phyloP scores from a whole-genome alignment of 2,329 filamentous ascomycete genomes.

The Cyclaneusma minus region DNA sequence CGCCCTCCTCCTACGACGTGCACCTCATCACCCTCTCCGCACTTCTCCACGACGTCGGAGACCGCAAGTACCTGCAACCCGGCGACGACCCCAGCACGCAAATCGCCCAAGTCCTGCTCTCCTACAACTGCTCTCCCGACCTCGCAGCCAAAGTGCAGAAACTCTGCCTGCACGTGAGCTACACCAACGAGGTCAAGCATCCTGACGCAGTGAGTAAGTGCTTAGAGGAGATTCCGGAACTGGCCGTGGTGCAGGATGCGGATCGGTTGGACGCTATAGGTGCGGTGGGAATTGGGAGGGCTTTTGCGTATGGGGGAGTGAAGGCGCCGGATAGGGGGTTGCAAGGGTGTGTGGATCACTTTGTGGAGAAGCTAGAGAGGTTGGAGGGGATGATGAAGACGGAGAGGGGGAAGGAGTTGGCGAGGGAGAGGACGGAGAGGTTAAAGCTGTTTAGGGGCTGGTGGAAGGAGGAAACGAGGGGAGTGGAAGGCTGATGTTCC shows the following conservation, averaged over 20 bases:
- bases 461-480: slow-evolving; percentile 36
- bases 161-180: slow-evolving; percentile 65
- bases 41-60: slow-evolving; percentile 76
- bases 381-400: slow-evolving; percentile 47
- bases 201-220: slow-evolving; percentile 42
- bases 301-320: slow-evolving; percentile 62
- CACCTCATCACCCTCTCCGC: slow-evolving; percentile 51
- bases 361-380: slow-evolving; percentile 1
- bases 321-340: too few relatives aligned
- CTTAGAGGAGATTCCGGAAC: slow-evolving; percentile 52
- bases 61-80: slow-evolving; percentile 58
- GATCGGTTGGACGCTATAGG: slow-evolving; percentile 87
- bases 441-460: slow-evolving; percentile 37
- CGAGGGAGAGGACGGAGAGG: slow-evolving; percentile 34
- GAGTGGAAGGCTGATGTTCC: slow-evolving; percentile 16
- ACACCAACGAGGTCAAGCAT: slow-evolving; percentile 55
- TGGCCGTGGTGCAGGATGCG: slow-evolving; percentile 81
- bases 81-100: slow-evolving; percentile 40
- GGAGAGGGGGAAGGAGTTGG: slow-evolving; percentile 34
- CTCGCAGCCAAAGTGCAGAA: slow-evolving; percentile 54
- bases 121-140: slow-evolving; percentile 35
- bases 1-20: slow-evolving; percentile 27
- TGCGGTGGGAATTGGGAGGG: slow-evolving; percentile 66
- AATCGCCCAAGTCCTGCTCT: slow-evolving; percentile 37
- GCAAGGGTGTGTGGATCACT: too few relatives aligned